phyloP scores from a whole-genome alignment of 2,329 filamentous ascomycete species.

The Lachnellula cervina region DNA sequence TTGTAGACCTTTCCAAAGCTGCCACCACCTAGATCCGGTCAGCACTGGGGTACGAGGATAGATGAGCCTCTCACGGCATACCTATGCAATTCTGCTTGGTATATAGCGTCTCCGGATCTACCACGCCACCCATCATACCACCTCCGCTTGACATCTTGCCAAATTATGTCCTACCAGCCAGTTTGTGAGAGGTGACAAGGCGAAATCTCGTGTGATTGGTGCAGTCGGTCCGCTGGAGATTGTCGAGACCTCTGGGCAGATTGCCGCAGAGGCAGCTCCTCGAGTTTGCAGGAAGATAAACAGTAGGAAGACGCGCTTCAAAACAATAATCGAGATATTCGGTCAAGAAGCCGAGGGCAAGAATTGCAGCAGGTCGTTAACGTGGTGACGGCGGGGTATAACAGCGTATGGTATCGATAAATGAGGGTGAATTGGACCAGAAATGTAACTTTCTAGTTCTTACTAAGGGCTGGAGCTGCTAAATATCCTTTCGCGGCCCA shows the following conservation, averaged over 20 bases:
- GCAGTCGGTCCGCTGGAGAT: neutral
- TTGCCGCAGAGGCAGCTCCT: neutral
- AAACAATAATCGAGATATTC: neutral
- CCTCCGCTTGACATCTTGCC: conserved; percentile 28
- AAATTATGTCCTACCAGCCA: conserved; percentile 1
- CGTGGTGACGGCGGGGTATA: conserved; percentile 25
- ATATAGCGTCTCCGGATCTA: conserved; percentile 87
- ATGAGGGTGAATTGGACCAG: neutral
- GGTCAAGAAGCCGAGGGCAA: neutral
- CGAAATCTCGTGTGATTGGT: neutral
- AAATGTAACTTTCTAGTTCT: neutral
- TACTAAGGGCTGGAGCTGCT: neutral
- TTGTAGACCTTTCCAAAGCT: conserved; percentile 99
- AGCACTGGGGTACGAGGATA: conserved; percentile 20
- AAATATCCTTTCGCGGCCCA: neutral
- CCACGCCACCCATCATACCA: conserved; percentile 42
- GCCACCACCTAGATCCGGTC: conserved; percentile 64
- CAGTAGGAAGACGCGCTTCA: neutral
- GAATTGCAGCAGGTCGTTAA: conserved; percentile 15
- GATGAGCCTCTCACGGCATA: conserved; percentile 33
- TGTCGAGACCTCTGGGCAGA: too few relatives aligned
- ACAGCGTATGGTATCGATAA: neutral
- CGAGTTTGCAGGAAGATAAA: neutral
- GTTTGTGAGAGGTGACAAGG: conserved; percentile 2
- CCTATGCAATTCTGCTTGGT: conserved; percentile 89